These are phyloP conservation scores for Aspergillus ibericus DNA, from an alignment of 2,329 filamentous ascomycete species.

Conservation along the genomic window DNA sequence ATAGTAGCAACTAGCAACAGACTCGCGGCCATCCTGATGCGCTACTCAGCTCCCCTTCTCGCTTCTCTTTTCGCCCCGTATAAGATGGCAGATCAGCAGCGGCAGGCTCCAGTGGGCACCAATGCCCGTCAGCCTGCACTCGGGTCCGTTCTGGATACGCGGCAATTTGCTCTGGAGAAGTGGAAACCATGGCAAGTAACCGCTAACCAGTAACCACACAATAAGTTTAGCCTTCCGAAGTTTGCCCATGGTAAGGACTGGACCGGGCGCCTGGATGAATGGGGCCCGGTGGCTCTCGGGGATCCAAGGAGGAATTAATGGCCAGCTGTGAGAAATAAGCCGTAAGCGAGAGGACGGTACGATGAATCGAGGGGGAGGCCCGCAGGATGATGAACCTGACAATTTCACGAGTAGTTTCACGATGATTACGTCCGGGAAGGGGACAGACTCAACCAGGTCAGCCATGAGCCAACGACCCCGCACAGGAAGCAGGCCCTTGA, in stretches of 20 bases:
- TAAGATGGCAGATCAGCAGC: not conserved
- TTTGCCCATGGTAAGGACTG: not conserved
- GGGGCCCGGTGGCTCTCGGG: not conserved
- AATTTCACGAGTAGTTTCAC: not conserved
- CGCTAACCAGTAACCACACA: not conserved
- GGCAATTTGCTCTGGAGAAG: slow-evolving; percentile 2
- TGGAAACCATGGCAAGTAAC: not conserved
- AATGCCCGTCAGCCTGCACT: not conserved
- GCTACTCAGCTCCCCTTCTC: not conserved
- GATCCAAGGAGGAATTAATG: not conserved
- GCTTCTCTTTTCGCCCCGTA: not conserved
- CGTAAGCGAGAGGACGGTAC: not conserved
- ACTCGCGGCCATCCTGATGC: not conserved
- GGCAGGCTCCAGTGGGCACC: not conserved
- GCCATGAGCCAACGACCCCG: not conserved
- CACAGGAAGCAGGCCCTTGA: not conserved
- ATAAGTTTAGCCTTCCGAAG: not conserved
- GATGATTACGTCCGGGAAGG: not conserved
- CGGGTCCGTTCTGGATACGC: not conserved
- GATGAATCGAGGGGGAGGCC: not conserved
- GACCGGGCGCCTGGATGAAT: slow-evolving; percentile 1
- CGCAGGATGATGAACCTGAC: not conserved
- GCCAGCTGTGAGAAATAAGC: not conserved
- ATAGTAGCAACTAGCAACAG: too few species aligned
- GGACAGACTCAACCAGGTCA: not conserved